Evolutionary conservation across 805 yeast genomes (phyloP), one percentile per base, ranked within the genome.

Genomic region (Yamadazyma phyllophila): DNA sequence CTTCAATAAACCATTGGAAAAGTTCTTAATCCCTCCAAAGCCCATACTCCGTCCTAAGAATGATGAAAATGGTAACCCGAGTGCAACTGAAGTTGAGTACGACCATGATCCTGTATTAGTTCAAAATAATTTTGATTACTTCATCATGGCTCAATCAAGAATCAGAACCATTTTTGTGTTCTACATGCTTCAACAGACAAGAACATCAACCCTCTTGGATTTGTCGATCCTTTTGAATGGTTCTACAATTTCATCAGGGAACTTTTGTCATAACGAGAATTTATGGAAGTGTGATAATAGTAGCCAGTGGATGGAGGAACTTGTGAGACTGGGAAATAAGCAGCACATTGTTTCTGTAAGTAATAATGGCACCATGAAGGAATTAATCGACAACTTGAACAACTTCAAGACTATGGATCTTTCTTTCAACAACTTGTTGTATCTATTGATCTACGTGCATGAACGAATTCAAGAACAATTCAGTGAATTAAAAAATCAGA

Each of bases 361-460:
- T 33, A 50, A 50, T 7, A 46, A 48, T 14, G 43, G 45, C 14
- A 47, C 44, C 20, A 44, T 51, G 50, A 42, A 44, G 17, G 44
- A 46, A 4, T 16, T 37, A 26, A 48, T 51, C 16, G 36, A 44
- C 9, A 33, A 24, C 15, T 41, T 50, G 41, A 32, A 42, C 26
- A 26, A 34, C 4, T 44, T 40, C 29, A 45, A 45, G 16, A 17
- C 48, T n/a, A 41, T 41, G 50, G 39, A 47, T n/a, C 17, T 47
- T 2, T 39, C 45, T 35, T 50, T 46, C 36, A 48, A 41, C 36
- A 46, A 48, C 30, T 13, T 53, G 77, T 46, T 60, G 83, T 34
- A 75, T 83, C 2, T 83, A 49, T 65, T 86, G 49, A 74, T 85
- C 66, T 78, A 85, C 14, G 70, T 85, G 34, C 88, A 85, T 58